Conservation (phyloP, 345 rosid genomes). For the Hypericum perforatum region DNA sequence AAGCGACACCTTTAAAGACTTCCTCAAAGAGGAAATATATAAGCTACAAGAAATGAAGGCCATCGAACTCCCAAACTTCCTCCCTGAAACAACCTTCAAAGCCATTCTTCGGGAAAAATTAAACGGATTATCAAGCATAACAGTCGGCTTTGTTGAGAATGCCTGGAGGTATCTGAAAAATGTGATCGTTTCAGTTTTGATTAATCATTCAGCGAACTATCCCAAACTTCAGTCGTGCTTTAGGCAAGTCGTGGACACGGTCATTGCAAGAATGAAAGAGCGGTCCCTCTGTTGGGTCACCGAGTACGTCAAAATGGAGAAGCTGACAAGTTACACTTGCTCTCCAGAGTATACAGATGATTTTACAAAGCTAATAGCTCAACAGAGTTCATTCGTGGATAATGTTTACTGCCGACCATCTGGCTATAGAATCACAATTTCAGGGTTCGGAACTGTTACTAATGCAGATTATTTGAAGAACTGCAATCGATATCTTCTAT, state of each 20-base stretch:
- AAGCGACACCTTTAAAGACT: conserved; percentile 5
- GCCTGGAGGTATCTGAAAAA: conserved; percentile 21
- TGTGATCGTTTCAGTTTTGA: conserved; percentile 13
- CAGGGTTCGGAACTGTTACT: conserved; percentile 13
- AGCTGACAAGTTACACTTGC: conserved; percentile 26
- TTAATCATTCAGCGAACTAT: conserved; percentile 12
- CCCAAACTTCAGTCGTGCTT: conserved; percentile 13
- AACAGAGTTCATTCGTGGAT: conserved; percentile 1
- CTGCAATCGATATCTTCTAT: background rate
- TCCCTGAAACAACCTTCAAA: conserved; percentile 21
- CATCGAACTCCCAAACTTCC: conserved; percentile 28
- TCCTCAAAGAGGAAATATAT: conserved; percentile 19
- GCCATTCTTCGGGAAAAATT: conserved; percentile 17
- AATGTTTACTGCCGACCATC: background rate
- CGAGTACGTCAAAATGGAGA: conserved; percentile 29
- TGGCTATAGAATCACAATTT: background rate
- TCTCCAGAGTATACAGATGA: conserved; percentile 21
- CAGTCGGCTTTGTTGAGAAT: conserved; percentile 6
- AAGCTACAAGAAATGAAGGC: conserved; percentile 25
- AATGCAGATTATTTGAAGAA: background rate
- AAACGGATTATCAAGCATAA: conserved; percentile 7
- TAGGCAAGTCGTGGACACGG: conserved; percentile 15
- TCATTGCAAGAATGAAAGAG: conserved; percentile 22
- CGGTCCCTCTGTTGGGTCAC: conserved; percentile 18
- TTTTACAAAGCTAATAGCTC: conserved; percentile 17